Base-by-base conservation (phyloP, 2,329 filamentous ascomycete species). In the Sclerotinia glacialis region DNA sequence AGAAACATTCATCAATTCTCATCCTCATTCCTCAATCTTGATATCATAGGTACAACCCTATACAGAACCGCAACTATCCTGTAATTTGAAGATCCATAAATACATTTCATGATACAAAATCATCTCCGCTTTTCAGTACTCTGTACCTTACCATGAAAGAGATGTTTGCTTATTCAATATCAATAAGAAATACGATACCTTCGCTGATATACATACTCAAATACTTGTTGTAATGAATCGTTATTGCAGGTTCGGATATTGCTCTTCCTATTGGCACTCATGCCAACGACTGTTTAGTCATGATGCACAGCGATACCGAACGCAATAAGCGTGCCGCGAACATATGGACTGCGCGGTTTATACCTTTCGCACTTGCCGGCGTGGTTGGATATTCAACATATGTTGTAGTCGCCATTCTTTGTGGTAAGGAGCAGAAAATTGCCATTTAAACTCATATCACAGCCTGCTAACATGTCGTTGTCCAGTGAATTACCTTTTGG, bases 401-500 rank as follows among this genome's bases (percentile, higher is more conserved):
- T 78, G 87, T 87, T 18, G 77, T 93, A 59, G 85, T 90, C 59
- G 87, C 84, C 69, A 83, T 83, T 55, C 78, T 93, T 69, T 90
- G 89, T 76, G 80, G 90, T 93, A 78, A 75, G 88, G 81, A 67
- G 47, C 56, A 49, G 26, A 49, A 34, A 21, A 49, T 62, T 34
- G 26, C 50, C 9, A 55, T 21, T 18, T n/a, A 47, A 34, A n/a
- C 14, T 31, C 26, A 44, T 47, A 47, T 37, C 31, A 74, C 52
- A 28, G 14, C 16, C 21, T 65, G 46, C 64, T 65, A 65, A 65
- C n/a, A 52, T 26, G 23, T 23, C 34, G 6, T 7, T 55, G 68
- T 67, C 66, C 74, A 92, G 90, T 94, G 71, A 80, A 90, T 72
- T 93, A 92, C 75, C 84, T 96, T 55, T 80, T 93, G 69, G 81